These are phyloP conservation scores for Talaromyces rugulosus DNA, from an alignment of 2,329 filamentous ascomycete species.

Conservation along the genomic window DNA sequence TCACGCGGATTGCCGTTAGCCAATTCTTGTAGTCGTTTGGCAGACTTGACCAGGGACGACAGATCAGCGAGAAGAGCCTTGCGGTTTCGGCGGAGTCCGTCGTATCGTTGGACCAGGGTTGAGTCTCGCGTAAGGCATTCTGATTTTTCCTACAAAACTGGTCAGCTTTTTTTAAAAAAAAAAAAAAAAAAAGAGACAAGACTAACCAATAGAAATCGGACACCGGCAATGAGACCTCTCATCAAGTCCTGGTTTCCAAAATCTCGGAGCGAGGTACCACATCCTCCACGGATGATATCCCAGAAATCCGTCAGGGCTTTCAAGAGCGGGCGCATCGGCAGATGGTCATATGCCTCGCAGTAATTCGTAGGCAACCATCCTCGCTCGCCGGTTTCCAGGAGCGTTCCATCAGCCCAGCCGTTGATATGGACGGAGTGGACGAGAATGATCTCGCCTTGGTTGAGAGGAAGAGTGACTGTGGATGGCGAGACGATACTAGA, in stretches of 20 bases:
- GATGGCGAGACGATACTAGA: slow-evolving; percentile 71
- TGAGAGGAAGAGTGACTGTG: slow-evolving; percentile 82
- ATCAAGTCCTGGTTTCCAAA: slow-evolving; percentile 93
- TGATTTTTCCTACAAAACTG: slow-evolving; percentile 66
- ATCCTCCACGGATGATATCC: slow-evolving; percentile 79
- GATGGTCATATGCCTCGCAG: slow-evolving; percentile 89
- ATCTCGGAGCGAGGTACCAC: slow-evolving; percentile 68
- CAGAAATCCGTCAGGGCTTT: slow-evolving; percentile 87
- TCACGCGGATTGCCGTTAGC: slow-evolving; percentile 48
- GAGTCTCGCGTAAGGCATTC: slow-evolving; percentile 84
- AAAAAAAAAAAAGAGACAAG: not conserved
- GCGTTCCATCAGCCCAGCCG: slow-evolving; percentile 95
- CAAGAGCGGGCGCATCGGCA: slow-evolving; percentile 77
- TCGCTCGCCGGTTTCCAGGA: slow-evolving; percentile 76
- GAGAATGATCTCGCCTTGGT: slow-evolving; percentile 85
- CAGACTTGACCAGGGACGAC: slow-evolving; percentile 81
- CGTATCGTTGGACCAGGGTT: slow-evolving; percentile 66
- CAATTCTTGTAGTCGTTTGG: slow-evolving; percentile 76
- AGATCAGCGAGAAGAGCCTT: slow-evolving; percentile 87
- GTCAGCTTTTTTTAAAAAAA: not conserved
- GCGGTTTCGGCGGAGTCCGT: slow-evolving; percentile 71
- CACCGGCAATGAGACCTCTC: slow-evolving; percentile 87
- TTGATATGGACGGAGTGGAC: slow-evolving; percentile 97
- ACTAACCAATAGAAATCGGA: slow-evolving; percentile 81
- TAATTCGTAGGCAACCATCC: slow-evolving; percentile 99